Evolutionary conservation across 2,329 filamentous ascomycete genomes (phyloP), one percentile per base, ranked within the genome.

Genomic region (Pestalotiopsis sp.): DNA sequence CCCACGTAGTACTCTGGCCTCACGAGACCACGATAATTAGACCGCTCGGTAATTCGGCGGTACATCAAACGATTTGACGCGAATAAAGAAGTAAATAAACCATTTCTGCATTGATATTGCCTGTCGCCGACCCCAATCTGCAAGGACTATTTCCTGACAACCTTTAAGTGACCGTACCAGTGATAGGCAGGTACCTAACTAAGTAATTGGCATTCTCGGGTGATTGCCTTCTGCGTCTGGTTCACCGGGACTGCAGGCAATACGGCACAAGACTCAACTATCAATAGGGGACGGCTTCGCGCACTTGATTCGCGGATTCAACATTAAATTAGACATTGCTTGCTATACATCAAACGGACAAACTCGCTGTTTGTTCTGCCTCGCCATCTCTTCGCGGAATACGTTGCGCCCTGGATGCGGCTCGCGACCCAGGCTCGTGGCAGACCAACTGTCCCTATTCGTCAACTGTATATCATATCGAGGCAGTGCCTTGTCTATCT

Each of bases 351-450:
- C 31, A 36, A 36, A 52, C 45, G 17, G 17, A 52, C 6, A 9
- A 6, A 52, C 31, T 9, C 59, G 59, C 49, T 64, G 31, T 13
- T 17, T 31, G 23, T 64, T 23, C 27, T 64, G 62, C 62, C 62
- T 64, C 7, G 14, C 23, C 39, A 64, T 64, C 41, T 64, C 62
- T 12, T 64, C 41, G 11, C 62, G 62, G 25, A 64, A 64, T 14
- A 64, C 62, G 13, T 64, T 64, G 6, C 62, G 36, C 12, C 41
- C 62, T n/a, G 38, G 62, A 20, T 52, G 62, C 9, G 38, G 62
- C 20, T 52, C 62, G 7, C 36, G 23, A 17, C 25, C 38, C 2
- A 49, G 17, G 14, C 62, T 64, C 20, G 20, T 52, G 13, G 62
- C 23, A 4, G 20, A 27, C 62, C 62, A 64, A 23, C 39, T 52